Evolutionary conservation across 139 green algal genomes (phyloP), one percentile per base, ranked within the genome.

Genomic region (Raphidocelis subcapitata): DNA sequence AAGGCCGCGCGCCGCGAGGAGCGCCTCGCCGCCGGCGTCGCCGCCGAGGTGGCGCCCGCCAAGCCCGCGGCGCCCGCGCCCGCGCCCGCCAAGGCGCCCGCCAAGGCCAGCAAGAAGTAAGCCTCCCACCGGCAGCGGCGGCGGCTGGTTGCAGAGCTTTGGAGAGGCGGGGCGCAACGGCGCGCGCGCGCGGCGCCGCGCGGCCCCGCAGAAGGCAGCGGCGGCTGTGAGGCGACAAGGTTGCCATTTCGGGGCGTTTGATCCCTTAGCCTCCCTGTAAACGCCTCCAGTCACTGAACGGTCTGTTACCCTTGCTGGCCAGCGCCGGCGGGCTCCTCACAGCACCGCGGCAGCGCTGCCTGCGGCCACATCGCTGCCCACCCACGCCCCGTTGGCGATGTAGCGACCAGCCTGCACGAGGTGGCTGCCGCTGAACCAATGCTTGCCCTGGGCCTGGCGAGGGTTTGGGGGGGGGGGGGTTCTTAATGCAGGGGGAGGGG

Each of bases 1-100:
- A 99, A 99, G 90, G 84, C 89, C n/a, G 87, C 85, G 0, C 84
- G 94, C 67, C 84, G 96, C n/a, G 96, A 98, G 85, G 93, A 99
- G 87, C 89, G 95, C 66, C 85, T 99, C 41, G 81, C 84, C 41
- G 70, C 77, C 44, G 82, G 84, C 60, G 79, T 76, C 74, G 26
- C 4, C 24, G 49, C 10, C 10, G 66, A 24, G 5, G 31, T n/a
- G 47, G 51, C 72, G 35, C 52, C 79, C 26, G 59, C 69, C 12
- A 36, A 72, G 62, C 62, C 71, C 36, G 72, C 72, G 51, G 72
- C 70, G 21, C 23, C 63, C 8, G 32, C 60, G 29, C 41, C 44
- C 3, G 18, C 24, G 46, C 57, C 65, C 41, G 44, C 70, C 49
- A 62, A 68, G 24, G 37, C 71, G 28, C 64, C 63, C 33, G 44